phyloP scores from a whole-genome alignment of 257 asterid genomes.

The Scutellaria barbata region DNA sequence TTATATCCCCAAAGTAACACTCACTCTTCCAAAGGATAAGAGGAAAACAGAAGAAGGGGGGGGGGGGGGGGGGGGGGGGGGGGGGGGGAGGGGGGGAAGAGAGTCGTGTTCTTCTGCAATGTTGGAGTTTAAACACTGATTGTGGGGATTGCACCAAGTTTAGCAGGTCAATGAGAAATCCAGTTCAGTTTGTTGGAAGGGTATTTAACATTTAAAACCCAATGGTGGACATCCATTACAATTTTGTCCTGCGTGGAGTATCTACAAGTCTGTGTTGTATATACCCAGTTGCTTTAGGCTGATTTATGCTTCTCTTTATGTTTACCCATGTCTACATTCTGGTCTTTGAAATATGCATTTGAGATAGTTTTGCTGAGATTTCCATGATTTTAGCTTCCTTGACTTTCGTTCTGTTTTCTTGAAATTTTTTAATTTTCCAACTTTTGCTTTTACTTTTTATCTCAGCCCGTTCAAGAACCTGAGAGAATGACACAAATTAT shows the following conservation, averaged over 20 bases:
- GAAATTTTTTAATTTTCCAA: conserved; percentile 1
- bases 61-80: not conserved
- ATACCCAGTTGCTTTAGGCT: conserved; percentile 5
- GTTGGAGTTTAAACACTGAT: conserved; percentile 14
- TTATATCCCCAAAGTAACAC: conserved; percentile 11
- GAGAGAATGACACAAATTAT: conserved; percentile 89
- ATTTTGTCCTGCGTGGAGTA: not conserved
- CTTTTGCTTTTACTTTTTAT: conserved; percentile 28
- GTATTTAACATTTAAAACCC: not conserved
- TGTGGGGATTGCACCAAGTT: conserved; percentile 14
- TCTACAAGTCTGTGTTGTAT: not conserved
- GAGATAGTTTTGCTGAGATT: not conserved
- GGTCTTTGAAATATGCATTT: not conserved
- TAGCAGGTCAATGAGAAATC: not conserved
- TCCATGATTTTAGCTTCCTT: conserved; percentile 28
- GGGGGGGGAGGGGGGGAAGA: too few relatives aligned
- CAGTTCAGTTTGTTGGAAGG: conserved; percentile 23
- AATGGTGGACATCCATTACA: not conserved
- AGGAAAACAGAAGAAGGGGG: not conserved
- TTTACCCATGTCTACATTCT: not conserved
- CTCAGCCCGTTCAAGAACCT: conserved; percentile 97
- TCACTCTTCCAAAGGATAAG: conserved; percentile 28
- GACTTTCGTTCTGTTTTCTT: conserved; percentile 11
- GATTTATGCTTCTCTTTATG: conserved; percentile 3
- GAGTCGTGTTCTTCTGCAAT: not conserved